These are phyloP conservation scores for Serendipita sp. DNA, from an alignment of 768 basidiomycete genomes.

Conservation along the genomic window DNA sequence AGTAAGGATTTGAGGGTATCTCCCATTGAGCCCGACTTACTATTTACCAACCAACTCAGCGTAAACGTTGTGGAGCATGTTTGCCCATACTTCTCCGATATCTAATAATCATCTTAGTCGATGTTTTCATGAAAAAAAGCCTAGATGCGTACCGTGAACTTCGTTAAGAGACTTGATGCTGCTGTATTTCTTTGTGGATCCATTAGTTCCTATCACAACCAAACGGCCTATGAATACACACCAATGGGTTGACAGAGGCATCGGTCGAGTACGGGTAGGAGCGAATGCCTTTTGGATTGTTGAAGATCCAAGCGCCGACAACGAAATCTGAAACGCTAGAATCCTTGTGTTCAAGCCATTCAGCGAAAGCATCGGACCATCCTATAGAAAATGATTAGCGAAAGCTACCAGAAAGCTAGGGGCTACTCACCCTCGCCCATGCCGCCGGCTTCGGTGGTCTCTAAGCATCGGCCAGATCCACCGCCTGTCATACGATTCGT, in stretches of 20 bases:
- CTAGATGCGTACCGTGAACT: slow-evolving; percentile 18
- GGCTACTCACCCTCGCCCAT: slow-evolving; percentile 21
- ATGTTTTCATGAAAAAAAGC: slow-evolving; percentile 1
- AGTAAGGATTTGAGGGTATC: neutral
- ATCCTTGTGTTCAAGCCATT: slow-evolving; percentile 12
- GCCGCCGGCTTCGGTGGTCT: slow-evolving; percentile 20
- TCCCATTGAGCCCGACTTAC: neutral
- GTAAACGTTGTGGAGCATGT: slow-evolving; percentile 9
- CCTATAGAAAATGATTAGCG: slow-evolving; percentile 11
- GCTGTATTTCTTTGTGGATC: slow-evolving; percentile 20
- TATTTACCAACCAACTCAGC: slow-evolving; percentile 8
- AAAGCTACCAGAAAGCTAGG: neutral
- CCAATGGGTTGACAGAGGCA: slow-evolving; percentile 17
- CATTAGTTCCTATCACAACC: slow-evolving; percentile 15
- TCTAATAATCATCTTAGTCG: slow-evolving; percentile 3
- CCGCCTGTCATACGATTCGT: slow-evolving; percentile 27
- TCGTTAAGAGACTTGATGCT: slow-evolving; percentile 24
- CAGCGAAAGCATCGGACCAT: slow-evolving; percentile 23
- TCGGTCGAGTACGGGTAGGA: slow-evolving; percentile 6
- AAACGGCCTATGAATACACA: slow-evolving; percentile 21
- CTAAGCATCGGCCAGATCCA: slow-evolving; percentile 6
- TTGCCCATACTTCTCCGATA: slow-evolving; percentile 11
- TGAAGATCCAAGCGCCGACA: slow-evolving; percentile 12
- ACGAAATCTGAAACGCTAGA: slow-evolving; percentile 7
- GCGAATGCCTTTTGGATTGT: slow-evolving; percentile 23